Evolutionary conservation across 768 basidiomycete genomes (phyloP).

Genomic region (Hygrocybe coccinea): DNA sequence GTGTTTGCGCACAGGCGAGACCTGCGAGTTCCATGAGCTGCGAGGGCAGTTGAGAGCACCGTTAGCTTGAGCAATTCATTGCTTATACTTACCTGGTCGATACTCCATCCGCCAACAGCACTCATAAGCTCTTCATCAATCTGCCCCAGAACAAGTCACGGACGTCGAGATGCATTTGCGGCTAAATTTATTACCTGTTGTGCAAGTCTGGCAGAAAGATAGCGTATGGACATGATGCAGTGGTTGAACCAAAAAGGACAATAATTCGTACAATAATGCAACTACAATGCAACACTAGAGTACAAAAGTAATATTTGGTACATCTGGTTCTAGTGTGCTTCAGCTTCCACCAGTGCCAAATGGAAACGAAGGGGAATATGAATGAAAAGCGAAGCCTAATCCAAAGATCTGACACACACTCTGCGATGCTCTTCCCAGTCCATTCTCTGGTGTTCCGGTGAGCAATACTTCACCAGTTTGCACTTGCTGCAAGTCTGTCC

Average conservation of each 20-base stretch:
- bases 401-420: conserved; percentile 35
- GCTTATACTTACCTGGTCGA: conserved; percentile 67
- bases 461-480: conserved; percentile 74
- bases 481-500: conserved; percentile 74
- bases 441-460: conserved; percentile 64
- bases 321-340: no score
- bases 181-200: conserved; percentile 79
- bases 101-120: conserved; percentile 80
- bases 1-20: conserved; percentile 83
- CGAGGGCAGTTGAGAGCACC: background rate
- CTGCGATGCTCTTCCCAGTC: conserved; percentile 78
- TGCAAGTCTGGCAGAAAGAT: conserved; percentile 66
- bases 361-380: no score
- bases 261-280: no score
- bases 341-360: no score
- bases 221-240: conserved; percentile 49
- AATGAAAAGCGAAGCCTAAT: conserved; percentile 1
- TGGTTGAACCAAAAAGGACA: no score
- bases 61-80: background rate
- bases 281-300: no score
- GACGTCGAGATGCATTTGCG: no score
- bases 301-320: no score
- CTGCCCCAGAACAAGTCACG: no score
- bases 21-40: conserved; percentile 97
- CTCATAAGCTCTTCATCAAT: conserved; percentile 96